Percentiles rank a stretch among this genome's conserved stretches.
phyloP scores from a whole-genome alignment of 345 rosid species.

The Populus pruinosa region DNA sequence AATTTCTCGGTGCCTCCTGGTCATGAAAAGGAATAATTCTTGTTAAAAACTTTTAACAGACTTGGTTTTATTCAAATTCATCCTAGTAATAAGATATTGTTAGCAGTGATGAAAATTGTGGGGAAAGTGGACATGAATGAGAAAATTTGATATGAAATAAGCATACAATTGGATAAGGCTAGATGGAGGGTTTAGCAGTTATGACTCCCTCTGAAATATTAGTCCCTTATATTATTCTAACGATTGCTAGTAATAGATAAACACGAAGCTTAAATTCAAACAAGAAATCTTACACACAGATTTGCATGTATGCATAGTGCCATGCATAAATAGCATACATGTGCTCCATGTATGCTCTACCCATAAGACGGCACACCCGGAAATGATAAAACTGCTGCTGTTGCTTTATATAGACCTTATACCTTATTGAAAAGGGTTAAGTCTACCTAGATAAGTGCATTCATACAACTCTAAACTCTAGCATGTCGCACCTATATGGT shows the following conservation, averaged over 20 bases:
- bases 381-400: neutral
- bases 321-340: neutral
- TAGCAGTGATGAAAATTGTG: too few species aligned
- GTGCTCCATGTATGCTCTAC: too few species aligned
- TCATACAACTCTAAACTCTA: too few species aligned
- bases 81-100: neutral
- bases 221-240: neutral
- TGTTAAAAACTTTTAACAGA: neutral
- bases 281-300: neutral
- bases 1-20: slow-evolving; percentile 31
- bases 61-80: neutral
- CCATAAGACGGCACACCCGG: neutral
- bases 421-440: too few species aligned
- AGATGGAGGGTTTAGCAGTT: neutral
- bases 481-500: neutral
- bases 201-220: neutral
- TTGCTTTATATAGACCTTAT: neutral
- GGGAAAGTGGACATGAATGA: too few species aligned
- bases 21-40: slow-evolving; percentile 19
- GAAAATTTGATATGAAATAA: neutral
- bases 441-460: too few species aligned
- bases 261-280: neutral
- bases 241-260: neutral
- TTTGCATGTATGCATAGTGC: neutral
- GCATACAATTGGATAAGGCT: neutral